Evolutionary conservation across 176 grass and related monocot species (phyloP).

Genomic region (Avena atlantica): DNA sequence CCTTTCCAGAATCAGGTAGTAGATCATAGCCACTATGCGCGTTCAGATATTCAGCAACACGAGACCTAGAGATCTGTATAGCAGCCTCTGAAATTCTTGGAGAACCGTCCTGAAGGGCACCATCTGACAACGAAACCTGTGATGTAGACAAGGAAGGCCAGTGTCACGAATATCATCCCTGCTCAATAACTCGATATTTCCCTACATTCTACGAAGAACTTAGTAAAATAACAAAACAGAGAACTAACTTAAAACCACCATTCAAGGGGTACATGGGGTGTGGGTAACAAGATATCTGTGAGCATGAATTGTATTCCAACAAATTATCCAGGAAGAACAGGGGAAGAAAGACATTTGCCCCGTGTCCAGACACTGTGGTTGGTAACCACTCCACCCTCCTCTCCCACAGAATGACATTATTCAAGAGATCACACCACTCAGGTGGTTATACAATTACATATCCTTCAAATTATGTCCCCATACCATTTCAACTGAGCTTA

Average conservation of each 20-base stretch:
- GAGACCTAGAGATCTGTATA: conserved; percentile 66
- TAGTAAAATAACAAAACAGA: not conserved
- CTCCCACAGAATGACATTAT: not conserved
- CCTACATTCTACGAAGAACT: conserved; percentile 1
- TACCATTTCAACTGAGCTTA: not conserved
- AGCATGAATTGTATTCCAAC: not conserved
- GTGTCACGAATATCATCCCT: conserved; percentile 1
- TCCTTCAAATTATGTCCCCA: not conserved
- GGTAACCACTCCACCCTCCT: not conserved
- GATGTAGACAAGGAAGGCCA: conserved; percentile 28
- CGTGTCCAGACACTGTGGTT: not conserved
- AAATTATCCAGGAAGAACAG: not conserved
- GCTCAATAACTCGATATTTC: not conserved
- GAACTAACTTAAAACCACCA: conserved; percentile 11
- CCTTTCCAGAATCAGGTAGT: conserved; percentile 94
- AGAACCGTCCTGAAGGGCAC: conserved; percentile 46
- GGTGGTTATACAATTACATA: not conserved
- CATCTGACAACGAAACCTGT: conserved; percentile 54
- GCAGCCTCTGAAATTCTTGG: conserved; percentile 76
- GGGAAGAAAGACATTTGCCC: not conserved
- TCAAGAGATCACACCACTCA: not conserved
- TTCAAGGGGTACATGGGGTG: not conserved
- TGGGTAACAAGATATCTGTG: not conserved
- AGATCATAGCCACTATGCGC: conserved; percentile 86
- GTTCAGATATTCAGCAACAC: conserved; percentile 72